These are phyloP conservation scores for Straminergon stramineum DNA, from an alignment of 225 moss, liverwort and hornwort species.

Conservation along the genomic window DNA sequence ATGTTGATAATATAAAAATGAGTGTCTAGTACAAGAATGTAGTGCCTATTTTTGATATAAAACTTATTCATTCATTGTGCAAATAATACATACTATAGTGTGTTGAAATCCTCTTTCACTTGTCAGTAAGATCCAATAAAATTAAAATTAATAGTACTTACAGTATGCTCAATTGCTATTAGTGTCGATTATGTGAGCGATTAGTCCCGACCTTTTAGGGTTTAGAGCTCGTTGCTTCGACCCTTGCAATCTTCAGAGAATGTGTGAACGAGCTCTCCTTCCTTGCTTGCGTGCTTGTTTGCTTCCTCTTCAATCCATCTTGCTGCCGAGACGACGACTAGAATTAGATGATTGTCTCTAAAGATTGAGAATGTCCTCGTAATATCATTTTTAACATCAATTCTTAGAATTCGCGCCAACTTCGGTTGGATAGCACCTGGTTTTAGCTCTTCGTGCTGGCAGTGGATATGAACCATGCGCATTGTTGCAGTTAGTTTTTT, in stretches of 20 bases:
- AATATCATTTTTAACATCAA: not conserved
- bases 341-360: not conserved
- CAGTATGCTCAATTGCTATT: not conserved
- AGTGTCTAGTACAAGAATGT: fast-evolving
- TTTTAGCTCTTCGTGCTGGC: not conserved
- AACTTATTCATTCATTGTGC: not conserved
- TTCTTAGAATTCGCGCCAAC: not conserved
- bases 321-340: not conserved
- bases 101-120: not conserved
- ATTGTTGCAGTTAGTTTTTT: not conserved
- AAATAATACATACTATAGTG: not conserved
- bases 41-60: not conserved
- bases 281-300: not conserved
- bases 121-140: not conserved
- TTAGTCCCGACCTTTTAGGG: not conserved
- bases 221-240: not conserved
- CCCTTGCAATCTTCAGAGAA: not conserved
- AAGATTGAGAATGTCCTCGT: not conserved
- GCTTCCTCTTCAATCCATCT: not conserved
- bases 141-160: not conserved
- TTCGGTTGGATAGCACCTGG: not conserved
- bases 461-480: not conserved
- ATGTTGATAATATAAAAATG: not conserved
- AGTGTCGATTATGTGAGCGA: not conserved
- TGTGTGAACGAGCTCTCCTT: not conserved